Percentiles rank a stretch among this genome's conserved stretches.
Evolutionary conservation across 2,329 filamentous ascomycete species (phyloP).

Genomic region (Apiospora aurea): DNA sequence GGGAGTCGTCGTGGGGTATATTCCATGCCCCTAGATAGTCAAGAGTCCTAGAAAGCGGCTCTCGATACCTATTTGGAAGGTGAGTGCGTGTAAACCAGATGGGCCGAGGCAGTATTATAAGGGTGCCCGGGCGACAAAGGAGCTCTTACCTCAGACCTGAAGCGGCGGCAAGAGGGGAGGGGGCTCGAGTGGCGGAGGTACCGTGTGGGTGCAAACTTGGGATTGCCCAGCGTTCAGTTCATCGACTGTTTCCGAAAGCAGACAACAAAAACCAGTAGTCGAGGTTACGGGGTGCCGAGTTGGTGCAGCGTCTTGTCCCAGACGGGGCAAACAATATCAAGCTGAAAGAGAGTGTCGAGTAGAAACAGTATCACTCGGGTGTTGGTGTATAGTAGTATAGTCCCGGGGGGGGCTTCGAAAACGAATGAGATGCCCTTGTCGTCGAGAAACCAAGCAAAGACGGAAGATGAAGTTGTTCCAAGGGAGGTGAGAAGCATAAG

Average conservation of each 20-base stretch:
- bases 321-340: constrained; percentile 6
- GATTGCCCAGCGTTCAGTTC: neutral
- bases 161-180: constrained; percentile 20
- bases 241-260: constrained; percentile 18
- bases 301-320: neutral
- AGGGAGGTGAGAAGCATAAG: constrained; percentile 4
- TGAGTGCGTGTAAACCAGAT: neutral
- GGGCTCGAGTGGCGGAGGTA: constrained; percentile 1
- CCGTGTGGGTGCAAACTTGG: neutral
- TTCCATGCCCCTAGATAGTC: constrained; percentile 47
- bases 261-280: neutral
- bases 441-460: constrained; percentile 16
- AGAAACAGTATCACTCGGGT: constrained; percentile 4
- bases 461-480: constrained; percentile 3
- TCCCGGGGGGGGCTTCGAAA: constrained; percentile 11
- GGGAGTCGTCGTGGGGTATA: constrained; percentile 46
- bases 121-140: constrained; percentile 8
- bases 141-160: constrained; percentile 21
- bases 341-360: constrained; percentile 20
- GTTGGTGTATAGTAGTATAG: constrained; percentile 4
- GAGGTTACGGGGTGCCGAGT: neutral
- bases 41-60: neutral
- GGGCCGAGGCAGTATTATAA: neutral
- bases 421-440: constrained; percentile 14
- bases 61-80: neutral